Evolutionary conservation across 208 protist species (phyloP).

Genomic region (Vickermania ingenoplastis): DNA sequence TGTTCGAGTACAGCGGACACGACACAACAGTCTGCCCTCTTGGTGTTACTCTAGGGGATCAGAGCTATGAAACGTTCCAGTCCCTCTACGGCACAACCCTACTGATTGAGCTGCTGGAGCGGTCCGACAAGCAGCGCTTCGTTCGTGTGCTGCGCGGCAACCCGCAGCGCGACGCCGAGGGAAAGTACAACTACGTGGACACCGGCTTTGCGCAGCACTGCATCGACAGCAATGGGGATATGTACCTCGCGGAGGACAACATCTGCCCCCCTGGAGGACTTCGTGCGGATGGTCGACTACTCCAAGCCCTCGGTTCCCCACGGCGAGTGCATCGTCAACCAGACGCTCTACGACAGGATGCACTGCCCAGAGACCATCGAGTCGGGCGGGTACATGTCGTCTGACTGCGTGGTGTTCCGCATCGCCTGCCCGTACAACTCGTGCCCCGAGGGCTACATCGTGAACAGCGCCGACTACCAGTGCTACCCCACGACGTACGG

Average conservation of each 20-base stretch:
- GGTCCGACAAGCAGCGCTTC: constrained; percentile 10
- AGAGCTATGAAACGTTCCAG: constrained; percentile 19
- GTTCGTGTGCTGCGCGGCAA: constrained; percentile 40
- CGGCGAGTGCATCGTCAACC: constrained; percentile 19
- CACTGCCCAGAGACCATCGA: constrained; percentile 18
- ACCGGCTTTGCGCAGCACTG: constrained; percentile 27
- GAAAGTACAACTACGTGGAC: constrained; percentile 26
- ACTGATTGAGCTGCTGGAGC: constrained; percentile 45
- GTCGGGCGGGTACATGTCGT: background rate
- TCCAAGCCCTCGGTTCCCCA: constrained; percentile 15
- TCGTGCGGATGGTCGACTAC: constrained; percentile 40
- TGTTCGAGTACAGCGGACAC: constrained; percentile 56
- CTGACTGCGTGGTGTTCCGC: background rate
- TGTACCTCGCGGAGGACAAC: constrained; percentile 28
- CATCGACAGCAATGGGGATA: constrained; percentile 15
- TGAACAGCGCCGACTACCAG: background rate
- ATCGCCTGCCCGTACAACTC: background rate
- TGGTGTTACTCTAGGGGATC: constrained; percentile 35
- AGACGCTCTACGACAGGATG: constrained; percentile 21
- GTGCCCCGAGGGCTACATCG: background rate
- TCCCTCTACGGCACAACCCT: constrained; percentile 47
- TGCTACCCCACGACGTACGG: too few species aligned
- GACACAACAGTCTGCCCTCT: constrained; percentile 30
- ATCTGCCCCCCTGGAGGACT: constrained; percentile 33
- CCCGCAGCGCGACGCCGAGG: constrained; percentile 26